These are phyloP conservation scores for Ambispora gerdemannii DNA, from an alignment of 192 early-diverging fungal species.

Conservation along the genomic window DNA sequence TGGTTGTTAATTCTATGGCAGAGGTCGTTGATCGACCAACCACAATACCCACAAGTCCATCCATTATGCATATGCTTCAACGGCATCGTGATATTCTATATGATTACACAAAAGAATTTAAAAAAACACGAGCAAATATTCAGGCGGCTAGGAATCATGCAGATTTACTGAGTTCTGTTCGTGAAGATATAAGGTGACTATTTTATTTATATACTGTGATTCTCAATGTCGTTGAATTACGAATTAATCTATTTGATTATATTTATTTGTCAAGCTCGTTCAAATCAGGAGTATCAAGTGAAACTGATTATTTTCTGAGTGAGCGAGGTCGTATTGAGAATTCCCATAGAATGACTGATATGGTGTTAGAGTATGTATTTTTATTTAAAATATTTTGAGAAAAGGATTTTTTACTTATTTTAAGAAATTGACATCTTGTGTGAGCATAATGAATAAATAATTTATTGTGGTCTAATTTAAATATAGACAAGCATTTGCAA, in stretches of 20 bases:
- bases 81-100: constrained; percentile 74
- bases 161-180: constrained; percentile 62
- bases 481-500: constrained; percentile 72
- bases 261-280: constrained; percentile 34
- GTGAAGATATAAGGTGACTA: constrained; percentile 60
- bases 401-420: not conserved
- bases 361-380: constrained; percentile 66
- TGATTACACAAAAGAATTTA: constrained; percentile 77
- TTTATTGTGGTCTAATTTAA: not conserved
- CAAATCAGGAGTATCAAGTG: constrained; percentile 37
- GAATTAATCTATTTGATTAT: not conserved
- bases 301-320: constrained; percentile 63
- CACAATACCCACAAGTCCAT: constrained; percentile 51
- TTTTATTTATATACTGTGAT: too few relatives aligned
- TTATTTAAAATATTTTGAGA: not conserved
- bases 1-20: constrained; percentile 61
- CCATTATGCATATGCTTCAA: constrained; percentile 71
- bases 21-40: constrained; percentile 52
- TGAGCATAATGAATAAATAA: not conserved
- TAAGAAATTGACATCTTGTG: not conserved
- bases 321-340: constrained; percentile 69
- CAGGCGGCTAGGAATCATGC: constrained; percentile 62
- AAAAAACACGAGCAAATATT: constrained; percentile 63
- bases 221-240: not conserved
- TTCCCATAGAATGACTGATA: constrained; percentile 72